Conservation (phyloP, 139 green algal genomes). For the Chlamydomonas urium region DNA sequence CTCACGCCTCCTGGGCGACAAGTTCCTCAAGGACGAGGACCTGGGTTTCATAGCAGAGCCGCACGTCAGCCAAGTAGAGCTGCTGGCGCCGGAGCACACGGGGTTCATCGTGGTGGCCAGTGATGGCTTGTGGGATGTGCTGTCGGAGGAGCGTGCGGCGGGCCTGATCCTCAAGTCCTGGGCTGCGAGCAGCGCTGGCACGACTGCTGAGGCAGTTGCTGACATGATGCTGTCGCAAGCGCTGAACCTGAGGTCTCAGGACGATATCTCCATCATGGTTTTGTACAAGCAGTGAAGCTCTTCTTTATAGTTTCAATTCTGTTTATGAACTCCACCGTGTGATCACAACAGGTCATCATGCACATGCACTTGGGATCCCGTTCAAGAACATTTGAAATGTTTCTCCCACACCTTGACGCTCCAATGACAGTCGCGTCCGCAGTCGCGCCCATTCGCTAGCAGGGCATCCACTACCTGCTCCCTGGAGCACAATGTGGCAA, state of each 20-base stretch:
- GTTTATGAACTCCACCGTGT: no score
- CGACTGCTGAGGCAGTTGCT: conserved; percentile 10
- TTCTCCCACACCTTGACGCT: no score
- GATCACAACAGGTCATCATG: no score
- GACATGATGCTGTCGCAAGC: conserved; percentile 34
- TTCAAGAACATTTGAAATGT: no score
- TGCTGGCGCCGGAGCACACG: background rate
- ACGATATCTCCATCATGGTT: conserved; percentile 39
- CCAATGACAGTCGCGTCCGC: no score
- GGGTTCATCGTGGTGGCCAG: conserved; percentile 42
- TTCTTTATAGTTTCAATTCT: no score
- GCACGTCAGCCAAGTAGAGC: conserved; percentile 18
- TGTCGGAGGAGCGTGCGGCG: conserved; percentile 27
- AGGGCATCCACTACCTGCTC: no score
- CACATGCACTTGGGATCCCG: no score
- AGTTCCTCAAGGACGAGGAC: conserved; percentile 51
- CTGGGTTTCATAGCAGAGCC: conserved; percentile 54
- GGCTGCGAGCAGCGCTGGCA: no score
- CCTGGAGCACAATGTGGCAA: no score
- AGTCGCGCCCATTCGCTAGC: no score
- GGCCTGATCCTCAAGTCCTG: background rate
- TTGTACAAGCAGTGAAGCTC: conserved; percentile 27
- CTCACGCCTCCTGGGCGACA: conserved; percentile 54
- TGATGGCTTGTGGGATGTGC: conserved; percentile 59
- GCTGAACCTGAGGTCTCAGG: conserved; percentile 19